Conservation (phyloP, 768 basidiomycete genomes). For the Agrocybe pediades region DNA sequence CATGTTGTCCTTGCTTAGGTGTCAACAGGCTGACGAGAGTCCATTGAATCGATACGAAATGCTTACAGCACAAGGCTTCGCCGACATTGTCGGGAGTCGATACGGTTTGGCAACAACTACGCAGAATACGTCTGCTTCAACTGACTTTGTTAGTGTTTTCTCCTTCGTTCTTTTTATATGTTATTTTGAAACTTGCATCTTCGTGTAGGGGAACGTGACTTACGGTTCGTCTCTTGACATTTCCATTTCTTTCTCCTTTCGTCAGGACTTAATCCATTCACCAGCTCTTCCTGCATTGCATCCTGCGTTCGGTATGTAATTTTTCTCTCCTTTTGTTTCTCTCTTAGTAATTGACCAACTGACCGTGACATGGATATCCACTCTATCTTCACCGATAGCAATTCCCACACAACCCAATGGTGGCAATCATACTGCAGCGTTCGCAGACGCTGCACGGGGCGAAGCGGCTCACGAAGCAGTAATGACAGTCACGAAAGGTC, state of each 20-base stretch:
- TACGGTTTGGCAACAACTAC: constrained; percentile 43
- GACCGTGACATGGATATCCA: constrained; percentile 20
- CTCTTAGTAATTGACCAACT: constrained; percentile 12
- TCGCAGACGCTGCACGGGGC: constrained; percentile 60
- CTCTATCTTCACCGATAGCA: constrained; percentile 72
- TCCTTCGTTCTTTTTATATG: constrained; percentile 1
- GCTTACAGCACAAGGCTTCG: constrained; percentile 52
- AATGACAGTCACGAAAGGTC: constrained; percentile 56
- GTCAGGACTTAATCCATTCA: constrained; percentile 16
- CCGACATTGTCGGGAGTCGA: constrained; percentile 41
- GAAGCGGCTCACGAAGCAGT: constrained; percentile 63
- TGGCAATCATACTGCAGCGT: constrained; percentile 76
- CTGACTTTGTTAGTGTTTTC: constrained; percentile 67
- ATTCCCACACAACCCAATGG: constrained; percentile 73
- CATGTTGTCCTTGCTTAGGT: background rate
- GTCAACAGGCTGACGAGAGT: too few relatives aligned
- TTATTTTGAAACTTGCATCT: background rate
- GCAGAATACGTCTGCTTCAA: constrained; percentile 55
- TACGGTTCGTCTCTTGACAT: constrained; percentile 46
- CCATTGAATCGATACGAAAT: background rate
- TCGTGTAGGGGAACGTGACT: constrained; percentile 67
- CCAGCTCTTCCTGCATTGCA: constrained; percentile 65
- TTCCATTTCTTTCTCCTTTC: background rate
- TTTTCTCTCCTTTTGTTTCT: constrained; percentile 15
- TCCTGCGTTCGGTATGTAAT: constrained; percentile 52